Percentiles rank a stretch among this genome's conserved stretches.
Evolutionary conservation across 345 rosid species (phyloP).

Genomic region (Arabidopsis arenosa): DNA sequence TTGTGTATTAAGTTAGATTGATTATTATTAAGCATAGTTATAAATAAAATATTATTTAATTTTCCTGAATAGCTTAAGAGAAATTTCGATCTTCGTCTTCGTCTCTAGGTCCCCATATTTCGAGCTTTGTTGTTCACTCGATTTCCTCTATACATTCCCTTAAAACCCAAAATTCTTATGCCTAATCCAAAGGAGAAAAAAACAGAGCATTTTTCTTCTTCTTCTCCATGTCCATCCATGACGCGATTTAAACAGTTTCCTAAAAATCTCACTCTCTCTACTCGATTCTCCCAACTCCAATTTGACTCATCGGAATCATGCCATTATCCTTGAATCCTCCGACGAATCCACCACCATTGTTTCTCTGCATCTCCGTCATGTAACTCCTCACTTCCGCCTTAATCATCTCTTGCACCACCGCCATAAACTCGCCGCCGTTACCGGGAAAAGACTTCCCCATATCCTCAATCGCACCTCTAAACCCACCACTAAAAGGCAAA

Average conservation of each 20-base stretch:
- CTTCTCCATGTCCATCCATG: too few relatives aligned
- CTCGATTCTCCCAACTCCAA: conserved; percentile 63
- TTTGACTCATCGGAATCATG: conserved; percentile 49
- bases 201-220: conserved; percentile 11
- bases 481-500: conserved; percentile 18
- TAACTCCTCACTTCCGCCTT: conserved; percentile 80
- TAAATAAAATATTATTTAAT: not conserved
- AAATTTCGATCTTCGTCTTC: conserved; percentile 16
- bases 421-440: conserved; percentile 60
- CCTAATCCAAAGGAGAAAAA: conserved; percentile 30
- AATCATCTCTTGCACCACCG: conserved; percentile 87
- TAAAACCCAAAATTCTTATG: conserved; percentile 24
- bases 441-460: conserved; percentile 28
- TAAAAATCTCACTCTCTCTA: conserved; percentile 26
- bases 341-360: conserved; percentile 39
- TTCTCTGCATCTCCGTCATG: conserved; percentile 62
- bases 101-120: conserved; percentile 10
- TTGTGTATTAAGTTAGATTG: too few relatives aligned
- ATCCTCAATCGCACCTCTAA: conserved; percentile 21
- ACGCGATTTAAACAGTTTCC: conserved; percentile 8
- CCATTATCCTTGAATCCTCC: conserved; percentile 61
- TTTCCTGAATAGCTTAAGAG: not conserved
- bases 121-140: conserved; percentile 31
- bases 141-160: conserved; percentile 23
- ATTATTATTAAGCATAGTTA: not conserved